Evolutionary conservation across 2,329 filamentous ascomycete genomes (phyloP).

Genomic region (Botrytis byssoidea): DNA sequence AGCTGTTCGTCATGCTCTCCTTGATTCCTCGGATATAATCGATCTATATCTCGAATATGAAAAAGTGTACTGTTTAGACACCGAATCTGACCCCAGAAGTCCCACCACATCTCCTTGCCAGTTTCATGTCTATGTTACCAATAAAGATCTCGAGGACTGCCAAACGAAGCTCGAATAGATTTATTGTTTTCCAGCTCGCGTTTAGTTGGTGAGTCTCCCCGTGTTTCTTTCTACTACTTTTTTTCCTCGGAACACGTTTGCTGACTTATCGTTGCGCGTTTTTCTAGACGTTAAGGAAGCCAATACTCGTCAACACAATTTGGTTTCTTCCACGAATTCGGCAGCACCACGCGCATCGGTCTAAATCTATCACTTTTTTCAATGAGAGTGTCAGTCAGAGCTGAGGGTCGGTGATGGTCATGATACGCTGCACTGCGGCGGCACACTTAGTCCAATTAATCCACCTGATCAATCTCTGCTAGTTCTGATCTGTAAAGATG

Average conservation of each 20-base stretch:
- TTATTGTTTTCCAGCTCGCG: background rate
- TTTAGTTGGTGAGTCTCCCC: background rate
- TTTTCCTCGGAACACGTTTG: background rate
- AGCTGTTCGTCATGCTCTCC: no score
- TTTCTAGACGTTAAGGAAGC: background rate
- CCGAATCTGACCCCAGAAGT: no score
- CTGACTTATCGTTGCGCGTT: background rate
- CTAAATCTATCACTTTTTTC: background rate
- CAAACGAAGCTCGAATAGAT: background rate
- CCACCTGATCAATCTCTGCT: no score
- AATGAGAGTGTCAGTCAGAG: background rate
- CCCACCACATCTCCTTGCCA: no score
- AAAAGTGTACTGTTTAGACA: no score
- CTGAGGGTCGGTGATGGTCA: background rate
- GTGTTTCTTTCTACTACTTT: accelerated
- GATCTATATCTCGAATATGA: no score
- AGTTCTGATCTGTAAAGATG: no score
- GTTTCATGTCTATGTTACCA: accelerated
- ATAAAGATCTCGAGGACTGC: background rate
- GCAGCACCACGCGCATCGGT: background rate
- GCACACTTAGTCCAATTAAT: background rate
- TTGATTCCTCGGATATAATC: no score
- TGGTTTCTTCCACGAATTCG: background rate
- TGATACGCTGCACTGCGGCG: background rate
- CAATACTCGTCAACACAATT: background rate